Conservation (phyloP, 345 rosid genomes). For the Microthlaspi erraticum region DNA sequence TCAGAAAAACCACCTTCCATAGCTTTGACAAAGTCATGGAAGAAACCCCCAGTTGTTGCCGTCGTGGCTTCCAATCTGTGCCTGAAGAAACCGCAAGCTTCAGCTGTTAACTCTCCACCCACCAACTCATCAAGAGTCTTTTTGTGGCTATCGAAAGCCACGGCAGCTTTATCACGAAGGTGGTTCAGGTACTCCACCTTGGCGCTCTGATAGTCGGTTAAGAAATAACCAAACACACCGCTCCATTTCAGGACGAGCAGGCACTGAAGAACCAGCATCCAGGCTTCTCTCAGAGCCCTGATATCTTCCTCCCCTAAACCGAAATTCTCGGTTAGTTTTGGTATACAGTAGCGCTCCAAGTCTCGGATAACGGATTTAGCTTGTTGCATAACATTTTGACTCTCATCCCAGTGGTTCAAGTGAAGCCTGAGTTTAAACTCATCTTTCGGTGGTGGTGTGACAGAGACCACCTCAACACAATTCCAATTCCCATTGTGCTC, state of each 20-base stretch:
- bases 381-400: background rate
- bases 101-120: background rate
- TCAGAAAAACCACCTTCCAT: constrained; percentile 29
- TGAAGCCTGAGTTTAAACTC: background rate
- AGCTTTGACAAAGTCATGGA: constrained; percentile 4
- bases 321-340: background rate
- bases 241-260: constrained; percentile 34
- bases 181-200: constrained; percentile 19
- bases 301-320: constrained; percentile 10
- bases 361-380: background rate
- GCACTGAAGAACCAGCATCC: constrained; percentile 18
- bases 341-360: background rate
- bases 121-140: background rate
- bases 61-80: background rate
- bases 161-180: background rate
- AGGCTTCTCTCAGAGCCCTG: constrained; percentile 2
- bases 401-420: constrained; percentile 3
- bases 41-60: background rate
- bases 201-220: background rate
- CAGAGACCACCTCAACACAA: background rate
- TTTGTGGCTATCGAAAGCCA: background rate
- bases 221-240: background rate
- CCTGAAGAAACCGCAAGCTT: background rate
- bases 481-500: background rate
- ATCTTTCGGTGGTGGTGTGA: background rate